phyloP scores from a whole-genome alignment of 148 eudicot genomes.

The Rheum nobile region DNA sequence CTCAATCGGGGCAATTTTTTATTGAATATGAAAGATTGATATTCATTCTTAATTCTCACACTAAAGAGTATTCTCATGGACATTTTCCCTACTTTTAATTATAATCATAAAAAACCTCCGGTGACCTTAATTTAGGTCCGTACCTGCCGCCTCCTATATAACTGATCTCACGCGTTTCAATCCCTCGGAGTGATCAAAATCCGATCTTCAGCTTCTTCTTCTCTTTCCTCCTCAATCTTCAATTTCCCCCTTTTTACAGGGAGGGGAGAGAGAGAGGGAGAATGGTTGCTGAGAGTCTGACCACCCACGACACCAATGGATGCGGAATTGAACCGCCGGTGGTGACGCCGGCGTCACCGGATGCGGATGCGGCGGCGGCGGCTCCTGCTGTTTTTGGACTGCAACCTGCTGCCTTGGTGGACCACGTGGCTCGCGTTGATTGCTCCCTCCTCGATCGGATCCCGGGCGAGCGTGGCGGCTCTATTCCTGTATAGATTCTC shows the following conservation, averaged over 20 bases:
- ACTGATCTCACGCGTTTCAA: not conserved
- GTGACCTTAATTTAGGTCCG: not conserved
- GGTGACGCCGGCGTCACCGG: not conserved
- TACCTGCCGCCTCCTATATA: not conserved
- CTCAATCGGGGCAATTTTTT: no score
- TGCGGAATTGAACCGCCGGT: not conserved
- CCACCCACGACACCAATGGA: not conserved
- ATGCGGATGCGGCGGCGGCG: not conserved
- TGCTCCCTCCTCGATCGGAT: slow-evolving; percentile 58
- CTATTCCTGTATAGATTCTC: slow-evolving; percentile 50
- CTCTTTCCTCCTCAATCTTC: not conserved
- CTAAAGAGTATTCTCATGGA: no score
- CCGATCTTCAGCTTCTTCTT: not conserved
- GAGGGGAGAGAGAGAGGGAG: not conserved
- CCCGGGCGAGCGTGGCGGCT: slow-evolving; percentile 82
- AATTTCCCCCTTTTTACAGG: not conserved
- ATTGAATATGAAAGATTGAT: no score
- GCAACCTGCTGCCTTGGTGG: slow-evolving; percentile 78
- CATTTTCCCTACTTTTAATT: no score
- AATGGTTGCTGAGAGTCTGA: slow-evolving; percentile 1
- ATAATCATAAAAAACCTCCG: no score
- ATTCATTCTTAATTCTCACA: no score
- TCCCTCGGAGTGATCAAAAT: not conserved
- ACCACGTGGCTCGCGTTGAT: slow-evolving; percentile 78
- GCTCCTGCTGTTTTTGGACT: slow-evolving; percentile 35